phyloP scores from a whole-genome alignment of 805 yeast genomes.

The Starmera quercuum region DNA sequence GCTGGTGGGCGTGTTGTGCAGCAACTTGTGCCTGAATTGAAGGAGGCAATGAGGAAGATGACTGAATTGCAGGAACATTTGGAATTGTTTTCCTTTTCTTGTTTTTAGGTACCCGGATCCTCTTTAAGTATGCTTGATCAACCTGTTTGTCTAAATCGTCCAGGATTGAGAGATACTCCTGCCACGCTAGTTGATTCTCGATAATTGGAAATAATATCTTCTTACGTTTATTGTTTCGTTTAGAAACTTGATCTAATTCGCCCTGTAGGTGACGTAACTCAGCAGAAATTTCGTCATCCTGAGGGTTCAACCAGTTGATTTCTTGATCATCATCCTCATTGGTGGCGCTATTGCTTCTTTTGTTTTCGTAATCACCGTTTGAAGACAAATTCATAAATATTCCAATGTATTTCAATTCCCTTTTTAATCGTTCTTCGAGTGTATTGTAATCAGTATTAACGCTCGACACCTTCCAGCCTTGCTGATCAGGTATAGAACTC shows the following conservation, averaged over 20 bases:
- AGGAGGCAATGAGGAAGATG: slow-evolving; percentile 21
- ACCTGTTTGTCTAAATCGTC: slow-evolving; percentile 96
- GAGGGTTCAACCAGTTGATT: slow-evolving; percentile 65
- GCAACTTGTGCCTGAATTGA: slow-evolving; percentile 21
- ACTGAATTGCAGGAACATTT: slow-evolving; percentile 7
- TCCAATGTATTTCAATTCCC: slow-evolving; percentile 87
- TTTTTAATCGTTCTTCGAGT: slow-evolving; percentile 78
- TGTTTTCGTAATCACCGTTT: slow-evolving; percentile 17
- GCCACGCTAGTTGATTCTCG: slow-evolving; percentile 90
- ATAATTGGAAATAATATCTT: slow-evolving; percentile 59
- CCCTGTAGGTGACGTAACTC: slow-evolving; percentile 72
- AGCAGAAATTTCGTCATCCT: slow-evolving; percentile 90
- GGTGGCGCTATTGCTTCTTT: slow-evolving; percentile 11
- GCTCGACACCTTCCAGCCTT: slow-evolving; percentile 39
- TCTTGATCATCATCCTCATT: slow-evolving; percentile 21
- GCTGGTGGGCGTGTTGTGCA: slow-evolving; percentile 43
- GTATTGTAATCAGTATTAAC: slow-evolving; percentile 60
- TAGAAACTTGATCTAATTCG: slow-evolving; percentile 53
- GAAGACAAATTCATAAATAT: slow-evolving; percentile 57
- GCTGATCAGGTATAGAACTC: slow-evolving; percentile 31
- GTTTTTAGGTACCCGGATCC: slow-evolving; percentile 63
- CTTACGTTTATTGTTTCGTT: slow-evolving; percentile 61
- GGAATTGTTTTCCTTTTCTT: slow-evolving; percentile 28
- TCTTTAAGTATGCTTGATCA: slow-evolving; percentile 84
- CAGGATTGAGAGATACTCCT: slow-evolving; percentile 81